Evolutionary conservation across 139 green algal species (phyloP), one percentile per base, ranked within the genome.

Genomic region (Tetradesmus obliquus): DNA sequence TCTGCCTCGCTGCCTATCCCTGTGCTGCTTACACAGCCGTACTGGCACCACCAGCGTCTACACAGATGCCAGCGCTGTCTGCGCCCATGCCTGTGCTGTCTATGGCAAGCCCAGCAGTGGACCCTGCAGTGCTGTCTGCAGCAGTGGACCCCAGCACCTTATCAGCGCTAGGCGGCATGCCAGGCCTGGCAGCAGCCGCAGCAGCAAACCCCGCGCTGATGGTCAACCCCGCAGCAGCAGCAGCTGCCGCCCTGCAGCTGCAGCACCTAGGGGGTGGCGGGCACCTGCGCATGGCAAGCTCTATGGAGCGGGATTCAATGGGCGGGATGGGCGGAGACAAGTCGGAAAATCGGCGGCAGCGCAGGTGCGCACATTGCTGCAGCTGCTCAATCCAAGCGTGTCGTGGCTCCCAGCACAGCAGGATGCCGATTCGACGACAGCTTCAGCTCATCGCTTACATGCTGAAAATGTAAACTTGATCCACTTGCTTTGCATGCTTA

Each of bases 311-410:
- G 54, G 17, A 53, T 3, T 51, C 88, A 55, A 7, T 81, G 8
- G 57, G 79, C 5, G 24, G 24, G 8, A 88, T 72, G 5, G n/a
- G 22, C 54, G 86, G 71, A 19, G 91, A 93, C 82, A 95, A 95
- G 84, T 79, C 83, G 10, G 94, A 96, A 84, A 83, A 89, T n/a
- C 84, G 94, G n/a, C 81, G 94, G 55, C 93, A 93, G 13, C 90
- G 95, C 20, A 95, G 94, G 94, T 95, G 80, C 20, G 91, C 3
- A 45, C 5, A 24, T 5, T 85, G 53, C 12, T 57, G 0, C 55
- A 45, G 7, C n/a, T 83, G 24, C 57, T 17, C 5, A 45, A 45
- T 45, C 32, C 32, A 45, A 45, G 32, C 32, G 32, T 45, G 32
- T 45, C 32, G 32, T 45, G 32, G 32, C 32, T 45, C 32, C 32